A percentile compares a stretch with the other conserved stretches of the same genome.
These are phyloP conservation scores for Diutina sp. DNA, from an alignment of 1,139 yeast genomes.

Conservation along the genomic window DNA sequence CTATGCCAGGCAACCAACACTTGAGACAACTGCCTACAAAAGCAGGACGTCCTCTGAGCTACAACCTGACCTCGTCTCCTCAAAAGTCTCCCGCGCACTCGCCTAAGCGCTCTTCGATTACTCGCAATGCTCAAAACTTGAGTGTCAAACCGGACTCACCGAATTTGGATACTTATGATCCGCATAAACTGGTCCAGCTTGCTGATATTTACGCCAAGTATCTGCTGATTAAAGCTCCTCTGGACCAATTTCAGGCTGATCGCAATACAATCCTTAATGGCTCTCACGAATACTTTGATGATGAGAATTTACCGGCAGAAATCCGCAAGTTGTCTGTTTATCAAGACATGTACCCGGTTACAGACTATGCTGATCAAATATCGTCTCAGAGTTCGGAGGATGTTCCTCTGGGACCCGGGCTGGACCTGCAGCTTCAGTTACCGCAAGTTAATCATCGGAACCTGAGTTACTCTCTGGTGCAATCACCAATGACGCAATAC, in stretches of 20 bases:
- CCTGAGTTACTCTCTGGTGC: slow-evolving; percentile 29
- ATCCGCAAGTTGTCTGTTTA: slow-evolving; percentile 20
- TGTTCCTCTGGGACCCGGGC: slow-evolving; percentile 11
- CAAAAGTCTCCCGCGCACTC: background rate
- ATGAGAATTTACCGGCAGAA: slow-evolving; percentile 21
- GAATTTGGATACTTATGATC: background rate
- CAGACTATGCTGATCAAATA: slow-evolving; percentile 14
- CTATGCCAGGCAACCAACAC: background rate
- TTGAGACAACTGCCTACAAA: background rate
- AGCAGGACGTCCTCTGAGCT: background rate
- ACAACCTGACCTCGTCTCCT: background rate
- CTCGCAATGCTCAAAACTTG: background rate
- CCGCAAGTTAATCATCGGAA: slow-evolving; percentile 13
- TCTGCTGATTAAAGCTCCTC: slow-evolving; percentile 27
- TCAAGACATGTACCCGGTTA: slow-evolving; percentile 21
- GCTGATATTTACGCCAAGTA: slow-evolving; percentile 35
- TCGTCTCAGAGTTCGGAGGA: slow-evolving; percentile 9
- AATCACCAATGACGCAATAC: slow-evolving; percentile 41
- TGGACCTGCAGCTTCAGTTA: slow-evolving; percentile 2
- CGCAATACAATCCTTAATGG: slow-evolving; percentile 25
- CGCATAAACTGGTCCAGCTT: slow-evolving; percentile 26
- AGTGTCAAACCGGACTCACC: background rate
- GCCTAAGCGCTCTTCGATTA: background rate
- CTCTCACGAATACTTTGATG: slow-evolving; percentile 21
- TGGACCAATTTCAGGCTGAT: slow-evolving; percentile 22